Base-by-base conservation (phyloP, 1,284 basidiomycete species). In the Austroboletus novae-zelandiae region DNA sequence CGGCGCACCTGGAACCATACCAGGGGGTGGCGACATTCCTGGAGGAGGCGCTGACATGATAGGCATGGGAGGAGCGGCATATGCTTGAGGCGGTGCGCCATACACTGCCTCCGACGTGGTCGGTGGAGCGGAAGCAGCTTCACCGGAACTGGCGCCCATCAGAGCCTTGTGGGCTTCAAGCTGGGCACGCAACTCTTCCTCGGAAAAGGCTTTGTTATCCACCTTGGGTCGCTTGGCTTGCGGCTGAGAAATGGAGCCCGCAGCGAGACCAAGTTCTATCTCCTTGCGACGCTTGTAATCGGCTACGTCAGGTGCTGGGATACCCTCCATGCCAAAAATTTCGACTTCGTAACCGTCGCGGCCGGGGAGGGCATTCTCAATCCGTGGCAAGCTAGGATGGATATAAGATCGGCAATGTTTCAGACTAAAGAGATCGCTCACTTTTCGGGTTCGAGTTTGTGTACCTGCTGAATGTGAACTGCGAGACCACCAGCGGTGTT, bases 311-410 rank as follows among this genome's bases (percentile, higher is more conserved):
- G 91, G 90, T 7, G 89, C 90, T 6, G 95, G 95, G 50, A 98
- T 94, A 53, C 96, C 96, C 67, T 96, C 95, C 97, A 99, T 99
- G 25, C 97, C 96, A 64, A 98, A 99, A 52, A 99, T 99, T 71
- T 99, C 97, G 46, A 99, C 89, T 68, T 98, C 96, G 65, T 98
- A 98, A 2, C 95, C 94, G 71, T 98, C 96, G 37, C 97, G 84
- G 9, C 94, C 96, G 3, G 95, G 94, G 0, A 99, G 75, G 0
- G 96, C 95, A 69, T 98, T 99, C 52, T 98, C 95, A 31, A 99
- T 91, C 27, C 94, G 92, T 44, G 77, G 84, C 27, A 87, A 74
- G 55, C 85, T 89, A 47, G 4, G 20, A 43, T 50, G 29, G 40
- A 34, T 52, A 37, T 51, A 36, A 56, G 52, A 51, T 56, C 46